Evolutionary conservation across 208 protist species (phyloP).

Genomic region (Trypanosoma lewisi): DNA sequence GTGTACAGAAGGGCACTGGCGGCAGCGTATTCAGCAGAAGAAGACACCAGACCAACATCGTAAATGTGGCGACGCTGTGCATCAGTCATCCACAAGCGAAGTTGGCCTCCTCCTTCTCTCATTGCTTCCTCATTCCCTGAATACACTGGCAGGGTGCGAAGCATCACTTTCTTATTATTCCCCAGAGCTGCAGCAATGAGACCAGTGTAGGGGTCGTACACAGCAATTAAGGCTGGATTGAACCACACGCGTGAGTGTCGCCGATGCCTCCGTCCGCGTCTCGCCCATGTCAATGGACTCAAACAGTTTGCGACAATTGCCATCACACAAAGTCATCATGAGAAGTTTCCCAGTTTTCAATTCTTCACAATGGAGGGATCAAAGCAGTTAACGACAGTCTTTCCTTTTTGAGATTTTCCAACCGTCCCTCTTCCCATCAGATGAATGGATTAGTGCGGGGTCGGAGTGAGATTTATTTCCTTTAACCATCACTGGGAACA

Average conservation of each 20-base stretch:
- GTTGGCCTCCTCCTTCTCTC: not conserved
- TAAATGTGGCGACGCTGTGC: slow-evolving; percentile 7
- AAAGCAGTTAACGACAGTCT: not conserved
- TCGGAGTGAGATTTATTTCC: no score
- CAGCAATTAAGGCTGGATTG: not conserved
- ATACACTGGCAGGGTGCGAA: slow-evolving; percentile 11
- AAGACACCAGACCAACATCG: slow-evolving; percentile 13
- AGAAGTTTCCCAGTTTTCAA: slow-evolving; percentile 21
- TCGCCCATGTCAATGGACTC: slow-evolving; percentile 17
- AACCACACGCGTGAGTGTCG: slow-evolving; percentile 21
- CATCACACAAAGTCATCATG: slow-evolving; percentile 1
- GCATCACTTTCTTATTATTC: slow-evolving; percentile 14
- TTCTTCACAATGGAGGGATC: slow-evolving; percentile 11
- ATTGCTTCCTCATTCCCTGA: no score
- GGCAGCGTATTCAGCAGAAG: not conserved
- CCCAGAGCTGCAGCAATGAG: slow-evolving; percentile 6
- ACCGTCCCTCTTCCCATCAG: slow-evolving; percentile 12
- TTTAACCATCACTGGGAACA: no score
- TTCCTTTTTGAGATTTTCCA: not conserved
- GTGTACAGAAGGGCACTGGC: slow-evolving; percentile 10
- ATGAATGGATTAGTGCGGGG: not conserved
- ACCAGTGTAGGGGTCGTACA: not conserved
- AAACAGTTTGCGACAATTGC: slow-evolving; percentile 4
- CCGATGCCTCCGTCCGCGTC: slow-evolving; percentile 13
- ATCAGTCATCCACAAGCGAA: slow-evolving; percentile 23